phyloP scores from a whole-genome alignment of 805 yeast species.

The Isabelozyma pseudorhagii region DNA sequence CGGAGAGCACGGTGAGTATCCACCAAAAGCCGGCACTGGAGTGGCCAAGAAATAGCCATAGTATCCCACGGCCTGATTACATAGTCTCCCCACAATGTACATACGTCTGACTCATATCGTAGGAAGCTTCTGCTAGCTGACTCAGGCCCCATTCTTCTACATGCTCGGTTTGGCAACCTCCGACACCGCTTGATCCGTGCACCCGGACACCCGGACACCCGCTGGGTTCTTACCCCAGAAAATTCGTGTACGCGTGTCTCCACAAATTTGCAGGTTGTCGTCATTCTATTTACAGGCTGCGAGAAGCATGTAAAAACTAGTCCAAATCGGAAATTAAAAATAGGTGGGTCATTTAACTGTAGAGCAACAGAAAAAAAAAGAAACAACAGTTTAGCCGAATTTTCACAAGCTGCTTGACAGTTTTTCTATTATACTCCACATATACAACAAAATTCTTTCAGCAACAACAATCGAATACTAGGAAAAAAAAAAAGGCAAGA shows the following conservation, averaged over 20 bases:
- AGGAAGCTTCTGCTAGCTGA: too few relatives aligned
- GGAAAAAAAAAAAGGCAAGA: too few relatives aligned
- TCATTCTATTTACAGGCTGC: not conserved
- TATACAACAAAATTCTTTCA: not conserved
- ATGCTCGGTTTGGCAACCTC: not conserved
- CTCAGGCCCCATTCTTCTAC: not conserved
- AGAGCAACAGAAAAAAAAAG: not conserved
- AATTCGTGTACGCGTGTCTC: not conserved
- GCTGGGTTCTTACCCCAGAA: not conserved
- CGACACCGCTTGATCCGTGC: not conserved
- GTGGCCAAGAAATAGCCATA: constrained; percentile 27
- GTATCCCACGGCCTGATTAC: not conserved
- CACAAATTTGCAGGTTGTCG: not conserved
- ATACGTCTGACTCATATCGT: too few relatives aligned
- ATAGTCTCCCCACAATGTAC: too few relatives aligned
- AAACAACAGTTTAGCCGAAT: not conserved
- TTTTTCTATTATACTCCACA: not conserved
- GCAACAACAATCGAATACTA: too few relatives aligned
- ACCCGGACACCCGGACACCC: not conserved
- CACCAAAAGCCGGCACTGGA: constrained; percentile 66
- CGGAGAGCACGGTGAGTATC: constrained; percentile 41
- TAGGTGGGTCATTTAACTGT: not conserved
- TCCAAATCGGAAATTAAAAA: not conserved
- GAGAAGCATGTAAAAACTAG: not conserved
- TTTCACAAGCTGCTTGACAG: not conserved